phyloP scores from a whole-genome alignment of 2,329 filamentous ascomycete species.

The Diplodia sapinea region DNA sequence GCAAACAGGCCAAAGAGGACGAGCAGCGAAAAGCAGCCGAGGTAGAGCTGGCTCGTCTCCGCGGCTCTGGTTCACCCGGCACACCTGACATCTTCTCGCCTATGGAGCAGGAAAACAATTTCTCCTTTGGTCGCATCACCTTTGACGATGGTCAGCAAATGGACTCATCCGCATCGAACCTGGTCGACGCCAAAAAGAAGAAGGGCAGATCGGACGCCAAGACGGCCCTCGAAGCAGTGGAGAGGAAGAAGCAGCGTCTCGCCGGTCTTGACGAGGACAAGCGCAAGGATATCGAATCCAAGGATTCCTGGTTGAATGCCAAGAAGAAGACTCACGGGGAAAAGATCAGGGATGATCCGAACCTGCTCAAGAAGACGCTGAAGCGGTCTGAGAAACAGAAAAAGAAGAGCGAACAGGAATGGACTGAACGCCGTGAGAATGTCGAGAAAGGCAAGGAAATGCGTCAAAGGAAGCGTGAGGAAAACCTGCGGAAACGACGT shows the following conservation, averaged over 20 bases:
- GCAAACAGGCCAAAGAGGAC: conserved; percentile 77
- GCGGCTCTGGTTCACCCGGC: conserved; percentile 63
- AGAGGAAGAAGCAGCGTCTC: conserved; percentile 84
- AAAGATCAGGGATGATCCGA: conserved; percentile 84
- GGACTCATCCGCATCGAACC: conserved; percentile 68
- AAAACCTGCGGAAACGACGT: conserved; percentile 70
- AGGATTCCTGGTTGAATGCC: conserved; percentile 92
- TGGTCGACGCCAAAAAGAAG: conserved; percentile 72
- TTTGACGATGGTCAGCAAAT: conserved; percentile 85
- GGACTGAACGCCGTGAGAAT: conserved; percentile 58
- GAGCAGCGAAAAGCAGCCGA: conserved; percentile 69
- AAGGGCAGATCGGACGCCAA: conserved; percentile 85
- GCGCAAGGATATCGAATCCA: conserved; percentile 85
- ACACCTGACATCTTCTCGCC: conserved; percentile 54
- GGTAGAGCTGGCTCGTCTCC: conserved; percentile 60
- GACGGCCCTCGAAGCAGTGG: conserved; percentile 81
- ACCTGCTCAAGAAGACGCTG: conserved; percentile 83
- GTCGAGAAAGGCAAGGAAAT: conserved; percentile 56
- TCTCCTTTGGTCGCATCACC: conserved; percentile 88
- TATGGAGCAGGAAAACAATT: conserved; percentile 66
- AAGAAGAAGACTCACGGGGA: conserved; percentile 89
- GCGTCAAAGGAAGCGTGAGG: conserved; percentile 57
- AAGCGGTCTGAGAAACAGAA: conserved; percentile 91
- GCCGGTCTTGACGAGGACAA: conserved; percentile 77
- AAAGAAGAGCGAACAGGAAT: conserved; percentile 90